These are phyloP conservation scores for Coemansia nantahalensis DNA, from an alignment of 192 early-diverging fungal genomes.

Conservation along the genomic window DNA sequence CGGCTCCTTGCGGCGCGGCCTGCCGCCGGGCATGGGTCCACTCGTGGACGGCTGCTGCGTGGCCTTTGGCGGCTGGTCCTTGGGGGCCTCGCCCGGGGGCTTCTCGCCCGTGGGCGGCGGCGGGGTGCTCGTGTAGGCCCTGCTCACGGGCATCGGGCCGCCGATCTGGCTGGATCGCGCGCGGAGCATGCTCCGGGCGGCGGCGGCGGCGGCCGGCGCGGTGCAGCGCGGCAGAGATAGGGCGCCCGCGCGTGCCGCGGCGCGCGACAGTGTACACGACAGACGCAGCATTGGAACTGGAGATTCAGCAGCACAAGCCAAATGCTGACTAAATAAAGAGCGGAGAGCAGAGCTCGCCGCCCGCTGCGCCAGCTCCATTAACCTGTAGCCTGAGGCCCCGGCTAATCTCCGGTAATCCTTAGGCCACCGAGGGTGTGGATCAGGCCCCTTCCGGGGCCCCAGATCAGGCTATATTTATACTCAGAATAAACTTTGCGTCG, in stretches of 20 bases:
- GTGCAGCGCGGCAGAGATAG: neutral
- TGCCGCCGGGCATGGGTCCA: neutral
- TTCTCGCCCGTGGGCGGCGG: neutral
- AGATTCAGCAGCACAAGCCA: neutral
- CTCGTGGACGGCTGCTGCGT: conserved; percentile 1
- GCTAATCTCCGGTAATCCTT: too few species aligned
- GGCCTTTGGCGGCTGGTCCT: conserved; percentile 5
- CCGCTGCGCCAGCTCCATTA: too few species aligned
- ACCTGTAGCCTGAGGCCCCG: too few species aligned
- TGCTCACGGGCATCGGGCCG: neutral
- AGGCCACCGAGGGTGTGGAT: too few species aligned
- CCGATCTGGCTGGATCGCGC: neutral
- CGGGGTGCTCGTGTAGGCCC: conserved; percentile 29
- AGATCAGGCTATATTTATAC: too few species aligned
- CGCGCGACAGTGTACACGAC: conserved; percentile 12
- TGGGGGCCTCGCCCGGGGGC: neutral
- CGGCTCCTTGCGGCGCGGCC: conserved; percentile 10
- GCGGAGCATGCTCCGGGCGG: neutral
- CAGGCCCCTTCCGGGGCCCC: too few species aligned
- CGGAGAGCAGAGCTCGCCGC: too few species aligned
- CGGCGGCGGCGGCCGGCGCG: neutral
- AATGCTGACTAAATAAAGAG: too few species aligned
- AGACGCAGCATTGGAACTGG: conserved; percentile 10
- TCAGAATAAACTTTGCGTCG: too few species aligned
- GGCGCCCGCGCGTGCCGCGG: neutral